Percentiles rank a stretch among this genome's conserved stretches.
phyloP scores from a whole-genome alignment of 352 stramenopile genomes.

The Phytophthora sojae region DNA sequence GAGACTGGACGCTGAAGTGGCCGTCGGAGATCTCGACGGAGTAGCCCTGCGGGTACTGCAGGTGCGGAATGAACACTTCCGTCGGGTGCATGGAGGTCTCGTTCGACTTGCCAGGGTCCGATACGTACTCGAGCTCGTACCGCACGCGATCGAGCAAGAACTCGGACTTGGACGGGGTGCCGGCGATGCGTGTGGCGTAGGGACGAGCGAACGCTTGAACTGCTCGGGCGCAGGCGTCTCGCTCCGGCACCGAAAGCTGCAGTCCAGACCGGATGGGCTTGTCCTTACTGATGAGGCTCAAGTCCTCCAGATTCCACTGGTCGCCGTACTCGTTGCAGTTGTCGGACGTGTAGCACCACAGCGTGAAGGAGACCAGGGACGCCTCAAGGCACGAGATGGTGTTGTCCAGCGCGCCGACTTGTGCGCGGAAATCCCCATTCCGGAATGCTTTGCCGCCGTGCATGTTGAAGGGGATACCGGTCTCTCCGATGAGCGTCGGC shows the following conservation, averaged over 20 bases:
- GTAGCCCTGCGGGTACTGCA: slow-evolving; percentile 79
- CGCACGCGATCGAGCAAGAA: slow-evolving; percentile 59
- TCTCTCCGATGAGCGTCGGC: slow-evolving; percentile 75
- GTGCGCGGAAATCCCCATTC: slow-evolving; percentile 53
- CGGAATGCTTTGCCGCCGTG: slow-evolving; percentile 50
- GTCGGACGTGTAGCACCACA: slow-evolving; percentile 91
- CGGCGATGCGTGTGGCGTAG: slow-evolving; percentile 72
- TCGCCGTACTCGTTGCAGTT: slow-evolving; percentile 85
- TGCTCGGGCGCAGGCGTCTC: slow-evolving; percentile 52
- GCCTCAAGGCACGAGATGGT: slow-evolving; percentile 72
- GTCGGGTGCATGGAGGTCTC: slow-evolving; percentile 38
- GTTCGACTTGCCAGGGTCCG: slow-evolving; percentile 44
- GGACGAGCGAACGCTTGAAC: slow-evolving; percentile 74
- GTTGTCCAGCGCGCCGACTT: slow-evolving; percentile 68
- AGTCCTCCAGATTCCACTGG: slow-evolving; percentile 88
- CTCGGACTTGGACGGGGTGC: slow-evolving; percentile 61
- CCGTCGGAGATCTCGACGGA: slow-evolving; percentile 66
- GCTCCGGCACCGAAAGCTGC: slow-evolving; percentile 21
- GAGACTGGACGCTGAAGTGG: slow-evolving; percentile 47
- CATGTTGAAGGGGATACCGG: slow-evolving; percentile 78
- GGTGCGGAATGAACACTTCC: slow-evolving; percentile 80
- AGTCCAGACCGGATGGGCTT: slow-evolving; percentile 35
- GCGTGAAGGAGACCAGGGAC: slow-evolving; percentile 80
- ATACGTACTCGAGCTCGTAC: slow-evolving; percentile 71
- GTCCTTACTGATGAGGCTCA: slow-evolving; percentile 77